These are phyloP conservation scores for Epichloe brachyelytri DNA, from an alignment of 2,329 filamentous ascomycete genomes.

Conservation along the genomic window DNA sequence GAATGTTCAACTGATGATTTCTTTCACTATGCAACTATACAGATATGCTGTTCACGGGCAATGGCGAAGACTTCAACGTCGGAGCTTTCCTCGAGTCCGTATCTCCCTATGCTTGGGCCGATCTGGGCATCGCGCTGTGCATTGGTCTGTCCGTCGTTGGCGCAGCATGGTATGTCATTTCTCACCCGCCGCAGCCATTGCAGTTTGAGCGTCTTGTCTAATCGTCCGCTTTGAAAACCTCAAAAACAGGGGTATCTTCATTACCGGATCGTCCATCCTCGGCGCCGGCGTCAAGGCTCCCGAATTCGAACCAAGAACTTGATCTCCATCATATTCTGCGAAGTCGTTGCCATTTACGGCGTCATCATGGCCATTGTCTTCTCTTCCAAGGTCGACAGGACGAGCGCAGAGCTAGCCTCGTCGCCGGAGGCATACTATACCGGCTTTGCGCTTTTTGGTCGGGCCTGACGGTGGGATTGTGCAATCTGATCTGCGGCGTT, in stretches of 20 bases:
- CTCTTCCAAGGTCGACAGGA: slow-evolving; percentile 67
- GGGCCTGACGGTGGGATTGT: slow-evolving; percentile 84
- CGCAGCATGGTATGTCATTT: slow-evolving; percentile 70
- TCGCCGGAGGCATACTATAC: slow-evolving; percentile 80
- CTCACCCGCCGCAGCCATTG: slow-evolving; percentile 13
- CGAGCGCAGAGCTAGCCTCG: slow-evolving; percentile 52
- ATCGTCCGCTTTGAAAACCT: background rate
- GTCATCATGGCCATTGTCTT: slow-evolving; percentile 99
- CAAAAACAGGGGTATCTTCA: slow-evolving; percentile 79
- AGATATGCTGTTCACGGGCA: slow-evolving; percentile 99
- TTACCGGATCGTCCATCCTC: slow-evolving; percentile 93
- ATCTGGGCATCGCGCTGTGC: slow-evolving; percentile 80
- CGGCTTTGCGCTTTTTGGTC: slow-evolving; percentile 90
- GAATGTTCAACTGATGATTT: background rate
- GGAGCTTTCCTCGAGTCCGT: slow-evolving; percentile 89
- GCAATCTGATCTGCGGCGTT: slow-evolving; percentile 91
- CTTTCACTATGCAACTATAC: slow-evolving; percentile 26
- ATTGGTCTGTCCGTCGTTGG: slow-evolving; percentile 94
- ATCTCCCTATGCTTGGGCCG: slow-evolving; percentile 90
- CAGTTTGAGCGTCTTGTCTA: background rate
- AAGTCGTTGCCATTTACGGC: slow-evolving; percentile 98
- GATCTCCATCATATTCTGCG: slow-evolving; percentile 99
- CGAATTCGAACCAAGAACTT: slow-evolving; percentile 98
- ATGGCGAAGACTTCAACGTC: slow-evolving; percentile 93
- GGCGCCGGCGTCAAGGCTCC: slow-evolving; percentile 89